These are phyloP conservation scores for Calonectria honghensis DNA, from an alignment of 2,329 filamentous ascomycete genomes.

Conservation along the genomic window DNA sequence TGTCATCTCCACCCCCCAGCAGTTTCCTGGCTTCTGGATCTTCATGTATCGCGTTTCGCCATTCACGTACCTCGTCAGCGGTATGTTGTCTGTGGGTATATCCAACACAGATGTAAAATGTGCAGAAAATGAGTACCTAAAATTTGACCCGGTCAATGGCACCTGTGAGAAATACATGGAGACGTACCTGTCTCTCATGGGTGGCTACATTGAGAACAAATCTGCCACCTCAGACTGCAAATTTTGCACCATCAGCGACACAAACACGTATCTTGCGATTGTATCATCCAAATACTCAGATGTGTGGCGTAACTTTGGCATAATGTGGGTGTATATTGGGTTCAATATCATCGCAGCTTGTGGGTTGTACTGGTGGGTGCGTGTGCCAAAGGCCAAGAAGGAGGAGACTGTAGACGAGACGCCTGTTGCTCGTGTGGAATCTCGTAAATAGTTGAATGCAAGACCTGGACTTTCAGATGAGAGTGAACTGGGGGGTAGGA, in stretches of 20 bases:
- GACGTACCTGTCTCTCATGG: background rate
- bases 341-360: conserved; percentile 7
- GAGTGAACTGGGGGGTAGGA: background rate
- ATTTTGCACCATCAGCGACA: conserved; percentile 1
- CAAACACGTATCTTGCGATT: background rate
- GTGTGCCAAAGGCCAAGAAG: conserved; percentile 12
- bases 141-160: background rate
- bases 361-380: conserved; percentile 17
- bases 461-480: background rate
- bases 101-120: conserved; percentile 1
- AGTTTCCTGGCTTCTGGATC: conserved; percentile 18
- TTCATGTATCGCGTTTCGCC: conserved; percentile 21
- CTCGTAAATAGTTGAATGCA: background rate
- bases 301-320: conserved; percentile 11
- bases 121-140: background rate
- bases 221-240: conserved; percentile 1
- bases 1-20: conserved; percentile 1
- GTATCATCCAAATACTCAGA: background rate
- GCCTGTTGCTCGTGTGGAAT: background rate
- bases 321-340: conserved; percentile 10
- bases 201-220: background rate
- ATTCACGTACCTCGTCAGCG: conserved; percentile 12
- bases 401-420: background rate
- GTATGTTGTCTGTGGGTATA: background rate
- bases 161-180: conserved; percentile 6